Base-by-base conservation (phyloP, 140 eudicot species). In the Artemisia princeps region DNA sequence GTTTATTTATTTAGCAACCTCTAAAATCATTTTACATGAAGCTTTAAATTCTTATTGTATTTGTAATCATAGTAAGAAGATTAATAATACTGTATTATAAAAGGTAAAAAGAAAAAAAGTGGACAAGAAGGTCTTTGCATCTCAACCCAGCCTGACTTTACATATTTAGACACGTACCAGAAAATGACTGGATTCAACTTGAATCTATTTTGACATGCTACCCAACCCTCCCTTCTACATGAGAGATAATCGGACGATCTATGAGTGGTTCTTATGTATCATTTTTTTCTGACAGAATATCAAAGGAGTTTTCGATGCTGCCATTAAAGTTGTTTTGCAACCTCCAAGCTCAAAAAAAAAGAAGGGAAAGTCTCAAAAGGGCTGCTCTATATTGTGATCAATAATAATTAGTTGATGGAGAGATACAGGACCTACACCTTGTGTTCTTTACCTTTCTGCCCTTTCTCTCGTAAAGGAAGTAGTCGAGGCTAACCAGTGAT, bases 271-370 rank as follows among this genome's bases (percentile, higher is more conserved):
- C 17, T 65, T 58, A 66, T 66, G 10, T 49, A 24, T 60, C 37
- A 28, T 57, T 56, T 20, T 71, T 24, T 71, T 24, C 17, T 77
- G 33, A 71, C 82, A 86, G 94, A 86, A 89, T 65, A 85, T 89
- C 62, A 89, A 89, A 66, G 81, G 81, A 20, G 97, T 89, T 26
- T 89, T 89, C 50, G 95, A 89, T 65, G 91, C 95, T 69, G 97
- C 97, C 61, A 86, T 89, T 53, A 82, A 82, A 68, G 87, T 89
- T 37, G 97, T 86, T 19, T 70, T 89, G 40, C 79, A 70, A 62
- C 97, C 97, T 17, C 97, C 97, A 13, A 89, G 86, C 72, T 65
- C 77, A 58, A 86, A 84, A 87, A 89, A 84, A 69, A 89, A 84
- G 89, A 86, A 86, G 74, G 82, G 86, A 37, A 87, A 81, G 73